These are phyloP conservation scores for Anthracocystis panici-leucophaei DNA, from an alignment of 1,284 basidiomycete species.

Conservation along the genomic window DNA sequence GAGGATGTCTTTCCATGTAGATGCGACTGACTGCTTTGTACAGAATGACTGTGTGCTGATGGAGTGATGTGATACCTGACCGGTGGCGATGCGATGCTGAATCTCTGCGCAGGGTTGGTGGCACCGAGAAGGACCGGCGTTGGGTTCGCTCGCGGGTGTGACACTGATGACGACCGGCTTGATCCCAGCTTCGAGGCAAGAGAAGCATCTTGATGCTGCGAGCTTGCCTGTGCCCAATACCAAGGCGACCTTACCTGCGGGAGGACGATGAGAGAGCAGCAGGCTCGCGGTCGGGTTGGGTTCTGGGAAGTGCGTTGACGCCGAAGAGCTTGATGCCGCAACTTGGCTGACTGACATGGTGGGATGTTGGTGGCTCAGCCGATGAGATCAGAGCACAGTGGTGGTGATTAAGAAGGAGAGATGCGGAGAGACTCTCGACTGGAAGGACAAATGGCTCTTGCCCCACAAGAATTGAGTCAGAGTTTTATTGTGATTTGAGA, in stretches of 20 bases:
- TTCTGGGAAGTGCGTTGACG: constrained; percentile 20
- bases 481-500: neutral
- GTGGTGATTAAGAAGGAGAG: neutral
- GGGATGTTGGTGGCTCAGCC: neutral
- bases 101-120: constrained; percentile 76
- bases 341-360: constrained; percentile 6
- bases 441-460: neutral
- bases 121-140: neutral
- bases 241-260: constrained; percentile 68
- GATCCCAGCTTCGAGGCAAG: constrained; percentile 85
- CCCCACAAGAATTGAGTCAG: neutral
- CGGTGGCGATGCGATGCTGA: constrained; percentile 24
- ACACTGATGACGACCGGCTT: constrained; percentile 76
- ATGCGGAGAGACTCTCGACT: neutral
- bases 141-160: constrained; percentile 1
- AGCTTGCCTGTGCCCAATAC: constrained; percentile 82
- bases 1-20: constrained; percentile 21
- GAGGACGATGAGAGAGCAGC: constrained; percentile 50
- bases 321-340: constrained; percentile 2
- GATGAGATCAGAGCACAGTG: neutral
- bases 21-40: constrained; percentile 10
- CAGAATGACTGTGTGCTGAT: constrained; percentile 13
- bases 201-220: constrained; percentile 83
- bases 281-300: constrained; percentile 49
- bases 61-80: constrained; percentile 74